Base-by-base conservation (phyloP, 192 early-diverging fungal genomes). In the Coemansia sp. region DNA sequence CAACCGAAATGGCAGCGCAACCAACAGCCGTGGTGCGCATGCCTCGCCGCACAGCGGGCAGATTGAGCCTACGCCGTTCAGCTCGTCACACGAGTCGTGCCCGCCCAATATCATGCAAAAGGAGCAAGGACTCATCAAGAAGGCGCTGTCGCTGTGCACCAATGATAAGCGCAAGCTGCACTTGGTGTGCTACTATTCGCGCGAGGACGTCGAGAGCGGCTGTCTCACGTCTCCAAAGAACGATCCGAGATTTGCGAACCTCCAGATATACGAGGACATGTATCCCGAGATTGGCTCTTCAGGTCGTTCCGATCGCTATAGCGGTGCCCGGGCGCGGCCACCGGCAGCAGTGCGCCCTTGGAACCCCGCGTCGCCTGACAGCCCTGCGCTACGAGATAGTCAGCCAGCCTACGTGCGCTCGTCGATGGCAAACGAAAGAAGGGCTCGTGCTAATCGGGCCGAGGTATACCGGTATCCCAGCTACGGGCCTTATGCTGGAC, bases 161-260 rank as follows among this genome's bases (percentile, higher is more conserved):
- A 85, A 88, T 32, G 86, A 88, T 64, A 91, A 92, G 66, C 89
- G 90, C 75, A 92, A 90, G 76, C 74, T 94, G 60, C 93, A 95
- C 66, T 85, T 96, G n/a, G 93, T 96, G 68, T 92, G 89, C 57
- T 96, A 96, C 80, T 96, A 94, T 70, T 89, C 92, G 44, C 89
- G 89, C 62, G 88, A 90, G 42, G 94, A 95, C 67, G 83, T 91
- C 12, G 77, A 88, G 57, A 80, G 70, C 19, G 88, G 88, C 14
- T 79, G 85, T 37, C 80, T 96, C 48, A 78, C 77, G 53, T 87
- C 87, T 14, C 94, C 94, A 9, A 82, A 85, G 25, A 80, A 80
- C 29, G 87, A 93, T 60, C 86, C 88, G 34, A 67, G 73, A 38
- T 87, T 95, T 65, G 77, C 86, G 1, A 72, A 86, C 59, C 70